These are phyloP conservation scores for Linnemannia schmuckeri DNA, from an alignment of 192 early-diverging fungal species.

Conservation along the genomic window DNA sequence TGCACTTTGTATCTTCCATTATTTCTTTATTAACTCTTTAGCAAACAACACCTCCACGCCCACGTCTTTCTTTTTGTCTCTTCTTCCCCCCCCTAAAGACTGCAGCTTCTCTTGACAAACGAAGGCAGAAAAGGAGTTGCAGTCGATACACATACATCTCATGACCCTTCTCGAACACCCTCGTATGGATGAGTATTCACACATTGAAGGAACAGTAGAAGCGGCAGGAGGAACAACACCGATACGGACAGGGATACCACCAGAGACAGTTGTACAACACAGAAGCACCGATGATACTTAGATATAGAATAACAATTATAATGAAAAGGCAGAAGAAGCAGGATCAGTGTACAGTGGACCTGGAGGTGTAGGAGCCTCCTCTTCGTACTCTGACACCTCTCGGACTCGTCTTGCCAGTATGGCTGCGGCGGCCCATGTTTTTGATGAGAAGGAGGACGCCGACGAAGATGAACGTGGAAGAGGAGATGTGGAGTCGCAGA, in stretches of 20 bases:
- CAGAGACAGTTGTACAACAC: neutral
- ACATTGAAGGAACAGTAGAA: neutral
- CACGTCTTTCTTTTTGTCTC: too few species aligned
- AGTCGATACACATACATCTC: too few species aligned
- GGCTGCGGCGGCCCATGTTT: neutral
- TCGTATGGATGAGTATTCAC: neutral
- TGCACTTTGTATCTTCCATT: neutral
- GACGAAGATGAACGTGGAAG: neutral
- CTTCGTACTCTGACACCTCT: neutral
- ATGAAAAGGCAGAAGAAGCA: neutral
- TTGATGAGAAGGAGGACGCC: neutral
- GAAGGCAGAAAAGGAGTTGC: too few species aligned
- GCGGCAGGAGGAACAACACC: neutral
- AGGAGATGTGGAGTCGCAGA: conserved; percentile 25
- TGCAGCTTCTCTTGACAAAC: too few species aligned
- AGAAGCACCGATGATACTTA: neutral
- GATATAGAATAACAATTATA: neutral
- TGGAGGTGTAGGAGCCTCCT: neutral
- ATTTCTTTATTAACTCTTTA: too few species aligned
- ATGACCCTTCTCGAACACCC: too few species aligned
- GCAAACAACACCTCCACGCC: too few species aligned
- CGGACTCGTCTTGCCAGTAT: neutral
- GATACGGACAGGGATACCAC: neutral
- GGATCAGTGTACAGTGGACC: neutral
- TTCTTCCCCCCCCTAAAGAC: too few species aligned